A percentile compares a stretch with the other conserved stretches of the same genome.
phyloP scores from a whole-genome alignment of 2,329 filamentous ascomycete genomes.

The Aspergillus clavatus region DNA sequence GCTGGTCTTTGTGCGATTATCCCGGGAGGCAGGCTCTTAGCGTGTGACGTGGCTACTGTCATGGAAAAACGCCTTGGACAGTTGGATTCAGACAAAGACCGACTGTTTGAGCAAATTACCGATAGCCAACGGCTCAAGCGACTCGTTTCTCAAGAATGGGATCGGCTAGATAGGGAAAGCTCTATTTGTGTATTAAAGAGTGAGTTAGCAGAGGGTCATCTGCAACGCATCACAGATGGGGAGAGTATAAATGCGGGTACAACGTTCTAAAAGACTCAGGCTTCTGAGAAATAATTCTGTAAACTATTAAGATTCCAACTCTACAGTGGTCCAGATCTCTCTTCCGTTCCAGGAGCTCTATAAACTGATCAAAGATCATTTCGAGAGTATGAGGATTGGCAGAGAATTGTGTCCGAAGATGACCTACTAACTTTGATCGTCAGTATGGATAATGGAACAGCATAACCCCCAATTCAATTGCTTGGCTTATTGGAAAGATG shows the following conservation, averaged over 20 bases:
- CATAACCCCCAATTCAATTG: too few relatives aligned
- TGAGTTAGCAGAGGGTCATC: slow-evolving; percentile 45
- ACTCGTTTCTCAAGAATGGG: slow-evolving; percentile 43
- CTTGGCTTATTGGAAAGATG: too few relatives aligned
- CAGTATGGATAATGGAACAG: too few relatives aligned
- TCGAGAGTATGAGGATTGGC: too few relatives aligned
- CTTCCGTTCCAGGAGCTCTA: too few relatives aligned
- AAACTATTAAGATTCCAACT: too few relatives aligned
- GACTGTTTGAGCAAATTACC: slow-evolving; percentile 40
- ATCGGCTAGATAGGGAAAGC: slow-evolving; percentile 44
- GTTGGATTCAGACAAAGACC: slow-evolving; percentile 43
- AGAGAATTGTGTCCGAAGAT: too few relatives aligned
- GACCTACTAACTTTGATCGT: too few relatives aligned
- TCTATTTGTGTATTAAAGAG: slow-evolving; percentile 44
- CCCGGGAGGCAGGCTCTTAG: slow-evolving; percentile 40
- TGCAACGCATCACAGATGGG: slow-evolving; percentile 43
- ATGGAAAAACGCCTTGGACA: slow-evolving; percentile 43
- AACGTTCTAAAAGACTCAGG: slow-evolving; percentile 37
- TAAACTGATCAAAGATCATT: too few relatives aligned
- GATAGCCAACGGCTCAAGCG: slow-evolving; percentile 44
- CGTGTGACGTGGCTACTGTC: slow-evolving; percentile 34
- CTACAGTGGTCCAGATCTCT: too few relatives aligned
- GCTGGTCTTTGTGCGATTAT: slow-evolving; percentile 36
- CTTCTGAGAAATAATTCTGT: too few relatives aligned
- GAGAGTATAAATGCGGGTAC: slow-evolving; percentile 39